Conservation (phyloP, 2,329 filamentous ascomycete genomes). For the Saccharata proteae region DNA sequence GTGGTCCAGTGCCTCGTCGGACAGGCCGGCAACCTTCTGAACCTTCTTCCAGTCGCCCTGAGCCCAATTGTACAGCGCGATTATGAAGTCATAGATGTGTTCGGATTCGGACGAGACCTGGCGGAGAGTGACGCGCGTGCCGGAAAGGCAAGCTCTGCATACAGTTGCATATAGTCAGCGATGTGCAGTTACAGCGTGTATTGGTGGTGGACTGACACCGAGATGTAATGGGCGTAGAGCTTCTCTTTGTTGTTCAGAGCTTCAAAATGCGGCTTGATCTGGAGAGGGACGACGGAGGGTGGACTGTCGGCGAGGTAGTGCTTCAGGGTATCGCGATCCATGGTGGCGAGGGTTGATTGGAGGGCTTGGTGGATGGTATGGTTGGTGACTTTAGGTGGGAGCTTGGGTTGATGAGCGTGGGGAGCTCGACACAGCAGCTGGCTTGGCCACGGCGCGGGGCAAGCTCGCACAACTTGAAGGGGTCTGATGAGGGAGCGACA, state of each 20-base stretch:
- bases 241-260: slow-evolving; percentile 63
- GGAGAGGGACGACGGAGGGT: slow-evolving; percentile 73
- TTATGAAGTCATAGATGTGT: slow-evolving; percentile 42
- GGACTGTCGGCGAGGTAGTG: slow-evolving; percentile 88
- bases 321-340: slow-evolving; percentile 34
- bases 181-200: neutral
- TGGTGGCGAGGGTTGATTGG: slow-evolving; percentile 16
- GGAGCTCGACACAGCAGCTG: too few relatives aligned
- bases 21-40: slow-evolving; percentile 29
- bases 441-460: too few relatives aligned
- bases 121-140: slow-evolving; percentile 40
- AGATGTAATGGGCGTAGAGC: slow-evolving; percentile 68
- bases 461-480: too few relatives aligned
- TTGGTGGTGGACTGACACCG: slow-evolving; percentile 17
- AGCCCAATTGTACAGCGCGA: slow-evolving; percentile 35
- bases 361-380: slow-evolving; percentile 4
- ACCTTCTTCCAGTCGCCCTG: slow-evolving; percentile 38
- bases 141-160: slow-evolving; percentile 33
- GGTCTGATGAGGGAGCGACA: too few relatives aligned
- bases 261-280: slow-evolving; percentile 89
- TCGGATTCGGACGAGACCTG: slow-evolving; percentile 41
- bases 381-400: slow-evolving; percentile 2
- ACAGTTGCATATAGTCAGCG: neutral
- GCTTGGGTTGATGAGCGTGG: too few relatives aligned
- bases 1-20: slow-evolving; percentile 23